Evolutionary conservation across 106 monocot species (phyloP).

Genomic region (Dendrobium chrysotoxum): DNA sequence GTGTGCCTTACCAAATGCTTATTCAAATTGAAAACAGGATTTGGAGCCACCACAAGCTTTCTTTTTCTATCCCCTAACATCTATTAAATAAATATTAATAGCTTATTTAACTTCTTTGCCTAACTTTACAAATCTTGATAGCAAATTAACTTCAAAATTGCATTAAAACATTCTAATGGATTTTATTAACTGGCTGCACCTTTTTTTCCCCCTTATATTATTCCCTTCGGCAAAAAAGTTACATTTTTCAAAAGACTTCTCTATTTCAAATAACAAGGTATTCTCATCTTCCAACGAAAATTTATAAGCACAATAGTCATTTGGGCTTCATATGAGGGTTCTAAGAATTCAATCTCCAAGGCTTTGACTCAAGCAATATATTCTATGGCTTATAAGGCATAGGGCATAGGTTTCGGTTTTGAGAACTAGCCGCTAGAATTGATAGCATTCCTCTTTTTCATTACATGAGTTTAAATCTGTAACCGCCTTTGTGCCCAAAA

Average conservation of each 20-base stretch:
- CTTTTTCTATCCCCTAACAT: neutral
- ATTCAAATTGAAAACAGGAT: neutral
- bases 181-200: no score
- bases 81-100: neutral
- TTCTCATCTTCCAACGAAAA: neutral
- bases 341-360: no score
- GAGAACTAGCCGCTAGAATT: no score
- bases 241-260: neutral
- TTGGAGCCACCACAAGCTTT: neutral
- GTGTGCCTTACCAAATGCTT: neutral
- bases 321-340: neutral
- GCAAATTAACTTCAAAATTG: no score
- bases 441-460: no score
- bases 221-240: neutral
- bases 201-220: neutral
- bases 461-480: no score
- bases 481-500: no score
- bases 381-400: no score
- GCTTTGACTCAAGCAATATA: no score
- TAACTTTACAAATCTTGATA: neutral
- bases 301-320: neutral
- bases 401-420: no score
- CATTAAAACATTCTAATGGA: no score
- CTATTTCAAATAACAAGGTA: neutral
- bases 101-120: neutral